phyloP scores from a whole-genome alignment of 257 asterid genomes.

The Ophiorrhiza pumila region DNA sequence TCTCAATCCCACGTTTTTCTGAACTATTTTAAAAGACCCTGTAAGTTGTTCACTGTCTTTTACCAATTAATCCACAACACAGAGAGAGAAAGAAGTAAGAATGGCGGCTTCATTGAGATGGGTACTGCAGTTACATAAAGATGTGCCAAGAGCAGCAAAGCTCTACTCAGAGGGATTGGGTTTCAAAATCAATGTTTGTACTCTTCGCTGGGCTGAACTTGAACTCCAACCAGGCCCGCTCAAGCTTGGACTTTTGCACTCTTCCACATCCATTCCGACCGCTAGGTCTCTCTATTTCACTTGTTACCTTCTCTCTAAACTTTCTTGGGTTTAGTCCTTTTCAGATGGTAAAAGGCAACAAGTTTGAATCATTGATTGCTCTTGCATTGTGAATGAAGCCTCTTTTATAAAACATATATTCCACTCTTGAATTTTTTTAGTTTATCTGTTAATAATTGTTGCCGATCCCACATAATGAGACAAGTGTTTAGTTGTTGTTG shows the following conservation, averaged over 20 bases:
- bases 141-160: slow-evolving; percentile 88
- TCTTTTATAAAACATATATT: too few relatives aligned
- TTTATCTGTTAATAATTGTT: too few relatives aligned
- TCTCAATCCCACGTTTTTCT: too few relatives aligned
- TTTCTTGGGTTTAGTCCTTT: background rate
- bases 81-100: slow-evolving; percentile 12
- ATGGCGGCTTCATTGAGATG: slow-evolving; percentile 80
- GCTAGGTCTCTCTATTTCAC: slow-evolving; percentile 22
- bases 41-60: too few relatives aligned
- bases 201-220: slow-evolving; percentile 92
- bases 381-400: background rate
- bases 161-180: slow-evolving; percentile 83
- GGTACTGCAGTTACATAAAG: slow-evolving; percentile 78
- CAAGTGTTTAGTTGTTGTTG: too few relatives aligned
- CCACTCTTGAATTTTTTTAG: too few relatives aligned
- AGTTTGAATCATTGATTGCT: background rate
- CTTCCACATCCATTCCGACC: slow-evolving; percentile 24
- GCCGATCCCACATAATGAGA: too few relatives aligned
- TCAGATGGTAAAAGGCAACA: background rate
- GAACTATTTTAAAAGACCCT: too few relatives aligned
- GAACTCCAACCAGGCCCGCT: slow-evolving; percentile 87
- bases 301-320: background rate
- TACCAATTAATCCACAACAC: background rate
- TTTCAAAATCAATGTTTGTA: slow-evolving; percentile 70
- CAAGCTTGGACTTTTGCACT: slow-evolving; percentile 72